These are phyloP conservation scores for Cladochytrium tenue DNA, from an alignment of 371 early-diverging fungal species.

Conservation along the genomic window DNA sequence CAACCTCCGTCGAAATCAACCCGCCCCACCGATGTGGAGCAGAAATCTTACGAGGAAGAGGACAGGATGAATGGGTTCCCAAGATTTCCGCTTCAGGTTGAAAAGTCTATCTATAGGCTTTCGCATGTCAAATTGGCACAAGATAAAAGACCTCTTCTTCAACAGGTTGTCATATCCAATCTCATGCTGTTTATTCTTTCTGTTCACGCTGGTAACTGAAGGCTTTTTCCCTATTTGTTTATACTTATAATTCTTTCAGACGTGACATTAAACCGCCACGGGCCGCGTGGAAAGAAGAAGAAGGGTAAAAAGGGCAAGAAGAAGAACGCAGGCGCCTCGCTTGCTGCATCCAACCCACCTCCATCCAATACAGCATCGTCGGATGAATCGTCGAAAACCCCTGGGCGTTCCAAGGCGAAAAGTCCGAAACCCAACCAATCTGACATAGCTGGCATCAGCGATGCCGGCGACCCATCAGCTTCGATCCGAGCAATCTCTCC, in stretches of 20 bases:
- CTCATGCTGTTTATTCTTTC: slow-evolving; percentile 93
- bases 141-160: slow-evolving; percentile 79
- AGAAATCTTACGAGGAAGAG: not conserved
- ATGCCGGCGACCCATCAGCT: too few relatives aligned
- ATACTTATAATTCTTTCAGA: slow-evolving; percentile 14
- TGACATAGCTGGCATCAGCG: too few relatives aligned
- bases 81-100: slow-evolving; percentile 24
- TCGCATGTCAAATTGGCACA: slow-evolving; percentile 91
- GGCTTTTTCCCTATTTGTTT: not conserved
- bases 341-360: too few relatives aligned
- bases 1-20: too few relatives aligned
- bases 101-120: slow-evolving; percentile 38
- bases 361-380: not conserved
- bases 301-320: slow-evolving; percentile 25
- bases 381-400: not conserved
- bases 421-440: not conserved
- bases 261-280: slow-evolving; percentile 44
- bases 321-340: not conserved
- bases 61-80: slow-evolving; percentile 17
- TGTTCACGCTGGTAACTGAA: slow-evolving; percentile 46
- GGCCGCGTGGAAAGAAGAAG: slow-evolving; percentile 29
- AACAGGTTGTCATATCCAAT: slow-evolving; percentile 93
- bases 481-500: too few relatives aligned
- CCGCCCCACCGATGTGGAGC: not conserved
- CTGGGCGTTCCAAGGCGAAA: not conserved